Evolutionary conservation across 805 yeast genomes (phyloP).

Genomic region (Isabelozyma pseudorhagii): DNA sequence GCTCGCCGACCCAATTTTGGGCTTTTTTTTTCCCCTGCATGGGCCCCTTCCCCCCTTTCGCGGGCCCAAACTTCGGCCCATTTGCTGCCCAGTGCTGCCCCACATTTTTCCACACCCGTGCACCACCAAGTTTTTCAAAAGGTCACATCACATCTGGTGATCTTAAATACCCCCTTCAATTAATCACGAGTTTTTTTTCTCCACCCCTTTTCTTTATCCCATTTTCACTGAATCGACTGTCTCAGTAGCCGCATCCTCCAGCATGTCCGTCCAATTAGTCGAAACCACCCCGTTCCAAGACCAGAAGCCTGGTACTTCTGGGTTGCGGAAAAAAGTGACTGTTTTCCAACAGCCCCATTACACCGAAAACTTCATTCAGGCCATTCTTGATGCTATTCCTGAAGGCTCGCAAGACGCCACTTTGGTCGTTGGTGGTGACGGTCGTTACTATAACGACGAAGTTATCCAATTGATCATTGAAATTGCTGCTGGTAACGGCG

Average conservation of each 20-base stretch:
- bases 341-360: constrained; percentile 79
- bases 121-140: no score
- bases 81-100: no score
- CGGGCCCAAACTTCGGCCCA: no score
- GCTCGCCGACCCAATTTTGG: no score
- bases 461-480: constrained; percentile 79
- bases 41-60: no score
- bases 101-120: no score
- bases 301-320: constrained; percentile 98
- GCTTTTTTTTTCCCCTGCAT: no score
- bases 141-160: no score
- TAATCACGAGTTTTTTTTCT: no score
- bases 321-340: constrained; percentile 85
- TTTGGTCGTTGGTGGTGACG: constrained; percentile 95
- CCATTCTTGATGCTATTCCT: constrained; percentile 82
- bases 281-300: constrained; percentile 74
- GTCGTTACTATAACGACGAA: constrained; percentile 82
- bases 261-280: constrained; percentile 7
- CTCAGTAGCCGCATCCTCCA: no score
- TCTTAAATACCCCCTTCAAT: no score
- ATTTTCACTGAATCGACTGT: no score
- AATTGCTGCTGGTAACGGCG: constrained; percentile 91
- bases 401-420: constrained; percentile 76
- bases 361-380: constrained; percentile 91
- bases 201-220: background rate